Percentiles rank a stretch among this genome's conserved stretches.
phyloP scores from a whole-genome alignment of 257 asterid species.

The Solanum chilense region DNA sequence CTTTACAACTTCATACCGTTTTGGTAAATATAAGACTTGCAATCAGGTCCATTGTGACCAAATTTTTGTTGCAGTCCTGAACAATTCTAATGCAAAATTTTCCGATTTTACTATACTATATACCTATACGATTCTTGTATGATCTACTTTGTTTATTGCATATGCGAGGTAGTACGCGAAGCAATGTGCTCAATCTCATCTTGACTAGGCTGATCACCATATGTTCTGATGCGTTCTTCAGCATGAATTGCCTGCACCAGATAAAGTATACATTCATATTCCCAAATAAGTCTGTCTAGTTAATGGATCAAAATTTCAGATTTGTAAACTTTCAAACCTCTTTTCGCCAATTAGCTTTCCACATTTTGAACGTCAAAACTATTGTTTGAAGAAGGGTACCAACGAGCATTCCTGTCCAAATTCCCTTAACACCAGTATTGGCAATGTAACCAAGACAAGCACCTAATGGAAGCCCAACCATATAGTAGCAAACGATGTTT shows the following conservation, averaged over 20 bases:
- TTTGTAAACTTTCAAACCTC: constrained; percentile 28
- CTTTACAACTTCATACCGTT: neutral
- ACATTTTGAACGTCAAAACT: constrained; percentile 18
- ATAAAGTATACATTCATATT: neutral
- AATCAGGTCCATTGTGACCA: neutral
- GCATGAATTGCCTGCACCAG: constrained; percentile 45
- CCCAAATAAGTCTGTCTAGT: neutral
- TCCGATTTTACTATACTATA: neutral
- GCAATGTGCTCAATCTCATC: constrained; percentile 14
- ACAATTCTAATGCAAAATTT: neutral
- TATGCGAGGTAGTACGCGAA: neutral
- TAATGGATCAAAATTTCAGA: neutral
- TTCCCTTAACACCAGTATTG: constrained; percentile 55
- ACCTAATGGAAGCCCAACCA: constrained; percentile 73
- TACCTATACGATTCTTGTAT: neutral
- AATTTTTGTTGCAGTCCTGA: neutral
- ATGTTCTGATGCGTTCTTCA: constrained; percentile 31
- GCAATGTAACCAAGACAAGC: constrained; percentile 62
- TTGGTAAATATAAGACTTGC: neutral
- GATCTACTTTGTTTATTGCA: neutral
- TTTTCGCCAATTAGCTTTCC: constrained; percentile 46
- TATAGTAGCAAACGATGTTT: constrained; percentile 45
- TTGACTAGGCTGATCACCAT: constrained; percentile 16
- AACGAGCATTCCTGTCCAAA: constrained; percentile 72
- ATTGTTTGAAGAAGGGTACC: constrained; percentile 67